A percentile compares a stretch with the other conserved stretches of the same genome.
Conservation (phyloP, 257 asterid genomes). For the Fraxinus excelsior region DNA sequence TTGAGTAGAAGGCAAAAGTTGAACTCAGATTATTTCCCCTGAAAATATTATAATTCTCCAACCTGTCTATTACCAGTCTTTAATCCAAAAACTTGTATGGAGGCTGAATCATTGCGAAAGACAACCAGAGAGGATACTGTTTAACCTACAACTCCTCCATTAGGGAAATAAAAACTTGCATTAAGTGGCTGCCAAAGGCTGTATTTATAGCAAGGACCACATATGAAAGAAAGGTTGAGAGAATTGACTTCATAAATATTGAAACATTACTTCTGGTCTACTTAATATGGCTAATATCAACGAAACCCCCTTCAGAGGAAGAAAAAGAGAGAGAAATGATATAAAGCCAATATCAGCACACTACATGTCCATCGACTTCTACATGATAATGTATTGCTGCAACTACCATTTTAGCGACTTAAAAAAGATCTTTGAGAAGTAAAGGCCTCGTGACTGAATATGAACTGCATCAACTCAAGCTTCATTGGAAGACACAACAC, state of each 20-base stretch:
- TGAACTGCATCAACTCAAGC: not conserved
- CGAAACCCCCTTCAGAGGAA: not conserved
- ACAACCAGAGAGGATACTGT: not conserved
- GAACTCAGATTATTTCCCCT: not conserved
- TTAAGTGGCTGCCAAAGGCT: not conserved
- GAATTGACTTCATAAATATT: not conserved
- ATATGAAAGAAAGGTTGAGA: not conserved
- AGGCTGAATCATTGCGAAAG: not conserved
- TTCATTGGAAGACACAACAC: not conserved
- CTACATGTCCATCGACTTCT: not conserved
- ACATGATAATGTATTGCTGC: not conserved
- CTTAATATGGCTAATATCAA: not conserved
- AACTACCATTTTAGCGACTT: not conserved
- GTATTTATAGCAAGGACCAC: not conserved
- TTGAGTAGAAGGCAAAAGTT: not conserved
- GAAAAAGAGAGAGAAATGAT: not conserved
- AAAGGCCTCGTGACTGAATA: not conserved
- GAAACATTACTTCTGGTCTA: not conserved
- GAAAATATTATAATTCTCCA: not conserved
- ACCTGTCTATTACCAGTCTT: not conserved
- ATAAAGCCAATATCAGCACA: not conserved
- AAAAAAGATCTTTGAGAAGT: not conserved
- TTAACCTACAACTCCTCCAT: not conserved
- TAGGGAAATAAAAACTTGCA: not conserved
- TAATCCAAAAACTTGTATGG: not conserved